Evolutionary conservation across 2,329 filamentous ascomycete genomes (phyloP).

Genomic region (Colletotrichum tofieldiae): DNA sequence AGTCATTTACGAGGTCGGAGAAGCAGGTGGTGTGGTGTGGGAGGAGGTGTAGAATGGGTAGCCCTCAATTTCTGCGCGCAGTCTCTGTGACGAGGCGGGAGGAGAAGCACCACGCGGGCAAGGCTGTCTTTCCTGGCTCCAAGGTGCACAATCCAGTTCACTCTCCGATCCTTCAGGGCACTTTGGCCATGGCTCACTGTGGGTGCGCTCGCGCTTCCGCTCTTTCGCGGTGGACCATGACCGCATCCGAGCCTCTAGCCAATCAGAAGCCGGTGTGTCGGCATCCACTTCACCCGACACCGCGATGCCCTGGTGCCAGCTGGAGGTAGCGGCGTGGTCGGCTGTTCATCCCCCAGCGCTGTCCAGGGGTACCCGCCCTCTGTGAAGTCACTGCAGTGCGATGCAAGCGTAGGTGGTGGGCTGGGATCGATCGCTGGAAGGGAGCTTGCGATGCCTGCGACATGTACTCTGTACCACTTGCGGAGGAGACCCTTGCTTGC

Average conservation of each 20-base stretch:
- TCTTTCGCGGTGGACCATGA: constrained; percentile 31
- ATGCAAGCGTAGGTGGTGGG: constrained; percentile 17
- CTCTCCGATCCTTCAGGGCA: constrained; percentile 29
- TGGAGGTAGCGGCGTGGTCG: background rate
- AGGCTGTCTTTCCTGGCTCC: constrained; percentile 38
- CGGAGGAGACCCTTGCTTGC: constrained; percentile 18
- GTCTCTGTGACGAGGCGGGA: constrained; percentile 43
- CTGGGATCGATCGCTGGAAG: constrained; percentile 35
- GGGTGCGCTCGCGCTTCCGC: constrained; percentile 11
- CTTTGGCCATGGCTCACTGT: background rate
- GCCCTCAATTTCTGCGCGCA: constrained; percentile 44
- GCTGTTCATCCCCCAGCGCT: constrained; percentile 5
- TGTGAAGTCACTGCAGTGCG: constrained; percentile 28
- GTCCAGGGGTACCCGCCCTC: constrained; percentile 17
- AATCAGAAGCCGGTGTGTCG: constrained; percentile 21
- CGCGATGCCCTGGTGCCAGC: constrained; percentile 7
- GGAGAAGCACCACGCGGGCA: constrained; percentile 41
- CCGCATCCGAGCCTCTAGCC: constrained; percentile 27
- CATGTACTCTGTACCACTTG: constrained; percentile 10
- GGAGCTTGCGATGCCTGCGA: constrained; percentile 36
- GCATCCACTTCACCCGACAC: constrained; percentile 32
- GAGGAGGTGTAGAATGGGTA: constrained; percentile 29
- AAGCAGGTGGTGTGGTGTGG: constrained; percentile 31
- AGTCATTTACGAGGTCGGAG: constrained; percentile 30
- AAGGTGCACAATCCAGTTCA: constrained; percentile 22